These are phyloP conservation scores for Colletotrichum plurivorum DNA, from an alignment of 2,329 filamentous ascomycete genomes.

Conservation along the genomic window DNA sequence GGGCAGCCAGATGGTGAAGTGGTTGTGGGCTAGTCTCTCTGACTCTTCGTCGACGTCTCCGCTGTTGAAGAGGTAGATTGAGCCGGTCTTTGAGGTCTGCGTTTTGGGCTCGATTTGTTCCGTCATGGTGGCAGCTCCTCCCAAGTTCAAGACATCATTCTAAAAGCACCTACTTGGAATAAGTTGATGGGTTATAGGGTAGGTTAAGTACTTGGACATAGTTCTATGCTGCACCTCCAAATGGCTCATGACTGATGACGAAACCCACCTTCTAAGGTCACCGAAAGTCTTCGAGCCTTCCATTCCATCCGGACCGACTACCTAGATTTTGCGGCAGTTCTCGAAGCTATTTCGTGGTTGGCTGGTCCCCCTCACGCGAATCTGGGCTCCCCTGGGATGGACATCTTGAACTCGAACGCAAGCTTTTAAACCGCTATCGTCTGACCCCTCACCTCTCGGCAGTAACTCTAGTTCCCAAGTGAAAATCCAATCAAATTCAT, in stretches of 20 bases:
- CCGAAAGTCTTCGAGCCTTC: not conserved
- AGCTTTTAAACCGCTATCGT: no score
- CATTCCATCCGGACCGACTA: no score
- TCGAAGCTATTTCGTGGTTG: no score
- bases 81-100: constrained; percentile 19
- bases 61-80: constrained; percentile 33
- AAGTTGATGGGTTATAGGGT: no score
- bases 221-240: not conserved
- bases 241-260: not conserved
- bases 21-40: constrained; percentile 33
- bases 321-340: no score
- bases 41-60: constrained; percentile 28
- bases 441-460: no score
- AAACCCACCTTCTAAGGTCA: not conserved
- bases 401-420: no score
- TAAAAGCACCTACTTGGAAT: no score
- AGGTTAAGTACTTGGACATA: not conserved
- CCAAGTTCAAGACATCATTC: not conserved
- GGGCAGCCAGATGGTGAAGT: constrained; percentile 36
- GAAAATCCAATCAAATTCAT: no score
- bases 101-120: not conserved
- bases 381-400: no score
- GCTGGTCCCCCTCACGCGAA: no score
- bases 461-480: no score
- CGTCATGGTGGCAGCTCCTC: not conserved